Evolutionary conservation across 345 rosid genomes (phyloP).

Genomic region (Mercurialis annua): DNA sequence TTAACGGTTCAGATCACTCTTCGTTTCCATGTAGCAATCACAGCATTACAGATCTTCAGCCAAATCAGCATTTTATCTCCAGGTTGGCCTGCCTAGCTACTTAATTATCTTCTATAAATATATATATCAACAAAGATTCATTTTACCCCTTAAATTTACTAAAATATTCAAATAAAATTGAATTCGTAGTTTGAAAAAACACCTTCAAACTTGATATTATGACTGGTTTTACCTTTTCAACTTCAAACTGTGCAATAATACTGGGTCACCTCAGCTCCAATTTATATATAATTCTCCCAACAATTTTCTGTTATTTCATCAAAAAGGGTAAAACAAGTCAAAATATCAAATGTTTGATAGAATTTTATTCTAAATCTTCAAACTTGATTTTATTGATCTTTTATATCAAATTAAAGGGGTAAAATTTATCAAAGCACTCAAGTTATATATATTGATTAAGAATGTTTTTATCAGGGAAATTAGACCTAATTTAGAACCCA

Average conservation of each 20-base stretch:
- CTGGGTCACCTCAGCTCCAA: background rate
- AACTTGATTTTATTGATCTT: too few relatives aligned
- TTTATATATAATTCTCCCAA: background rate
- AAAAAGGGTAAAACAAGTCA: too few relatives aligned
- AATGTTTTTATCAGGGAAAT: slow-evolving; percentile 29
- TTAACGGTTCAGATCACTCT: slow-evolving; percentile 15
- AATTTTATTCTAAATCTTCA: too few relatives aligned
- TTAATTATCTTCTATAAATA: background rate
- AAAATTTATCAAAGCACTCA: too few relatives aligned
- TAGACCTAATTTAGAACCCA: slow-evolving; percentile 25
- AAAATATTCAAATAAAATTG: too few relatives aligned
- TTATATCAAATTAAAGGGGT: too few relatives aligned
- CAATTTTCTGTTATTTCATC: too few relatives aligned
- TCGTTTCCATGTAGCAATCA: slow-evolving; percentile 20
- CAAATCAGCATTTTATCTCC: slow-evolving; percentile 18
- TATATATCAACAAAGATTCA: too few relatives aligned
- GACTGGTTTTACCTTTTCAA: background rate
- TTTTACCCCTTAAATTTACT: too few relatives aligned
- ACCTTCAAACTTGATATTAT: too few relatives aligned
- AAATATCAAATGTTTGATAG: too few relatives aligned
- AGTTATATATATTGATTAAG: background rate
- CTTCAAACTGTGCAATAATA: background rate
- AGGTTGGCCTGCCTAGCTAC: slow-evolving; percentile 28
- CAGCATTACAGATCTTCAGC: slow-evolving; percentile 21
- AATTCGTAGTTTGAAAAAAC: too few relatives aligned